Percentiles rank a stretch among this genome's conserved stretches.
These are phyloP conservation scores for Paecilomyces fulvus DNA, from an alignment of 2,329 filamentous ascomycete genomes.

Conservation along the genomic window DNA sequence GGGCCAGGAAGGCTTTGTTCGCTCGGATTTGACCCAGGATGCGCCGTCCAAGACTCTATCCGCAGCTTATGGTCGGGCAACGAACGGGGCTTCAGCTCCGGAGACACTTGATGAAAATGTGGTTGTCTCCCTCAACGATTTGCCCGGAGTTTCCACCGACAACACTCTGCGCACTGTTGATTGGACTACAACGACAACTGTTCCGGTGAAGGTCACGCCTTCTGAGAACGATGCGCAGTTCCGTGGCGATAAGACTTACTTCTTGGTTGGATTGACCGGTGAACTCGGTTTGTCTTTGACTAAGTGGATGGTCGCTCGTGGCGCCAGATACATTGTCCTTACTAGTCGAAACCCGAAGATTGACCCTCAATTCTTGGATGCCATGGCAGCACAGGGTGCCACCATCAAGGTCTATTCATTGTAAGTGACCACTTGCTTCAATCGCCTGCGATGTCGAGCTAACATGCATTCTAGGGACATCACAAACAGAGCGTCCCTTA, in stretches of 20 bases:
- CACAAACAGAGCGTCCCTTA: constrained; percentile 6
- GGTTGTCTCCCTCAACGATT: too few relatives aligned
- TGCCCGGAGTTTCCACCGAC: neutral
- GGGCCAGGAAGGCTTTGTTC: too few relatives aligned
- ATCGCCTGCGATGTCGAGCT: neutral
- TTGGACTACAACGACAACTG: constrained; percentile 2
- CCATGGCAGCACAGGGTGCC: neutral
- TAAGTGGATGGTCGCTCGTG: constrained; percentile 7
- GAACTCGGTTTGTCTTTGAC: constrained; percentile 6
- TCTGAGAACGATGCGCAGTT: neutral
- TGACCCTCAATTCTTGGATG: constrained; percentile 6
- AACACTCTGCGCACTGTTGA: neutral
- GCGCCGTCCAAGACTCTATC: too few relatives aligned
- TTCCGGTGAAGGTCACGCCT: constrained; percentile 1
- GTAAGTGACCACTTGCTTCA: neutral
- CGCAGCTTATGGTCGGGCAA: too few relatives aligned
- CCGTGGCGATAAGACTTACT: constrained; percentile 6
- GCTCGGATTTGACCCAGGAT: too few relatives aligned
- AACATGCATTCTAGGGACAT: constrained; percentile 8
- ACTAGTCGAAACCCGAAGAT: constrained; percentile 8
- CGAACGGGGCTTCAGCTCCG: too few relatives aligned
- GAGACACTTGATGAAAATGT: too few relatives aligned
- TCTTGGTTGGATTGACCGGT: constrained; percentile 10
- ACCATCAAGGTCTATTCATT: constrained; percentile 3
- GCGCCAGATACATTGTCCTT: constrained; percentile 6